These are phyloP conservation scores for Colletotrichum australisinense DNA, from an alignment of 2,329 filamentous ascomycete species.

Conservation along the genomic window DNA sequence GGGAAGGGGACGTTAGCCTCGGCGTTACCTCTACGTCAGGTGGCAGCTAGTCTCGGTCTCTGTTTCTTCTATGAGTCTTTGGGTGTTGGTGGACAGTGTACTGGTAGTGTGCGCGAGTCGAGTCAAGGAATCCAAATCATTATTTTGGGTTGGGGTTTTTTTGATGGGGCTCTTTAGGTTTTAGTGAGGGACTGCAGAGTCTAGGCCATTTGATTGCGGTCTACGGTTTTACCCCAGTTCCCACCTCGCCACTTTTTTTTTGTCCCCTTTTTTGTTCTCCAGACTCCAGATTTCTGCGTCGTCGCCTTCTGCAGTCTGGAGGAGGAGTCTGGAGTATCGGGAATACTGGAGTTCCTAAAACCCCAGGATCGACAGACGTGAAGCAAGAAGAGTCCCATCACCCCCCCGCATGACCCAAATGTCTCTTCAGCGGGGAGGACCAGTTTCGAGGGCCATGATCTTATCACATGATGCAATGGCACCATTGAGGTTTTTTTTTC, in stretches of 20 bases:
- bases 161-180: background rate
- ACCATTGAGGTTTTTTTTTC: background rate
- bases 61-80: background rate
- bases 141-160: background rate
- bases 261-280: background rate
- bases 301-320: too few relatives aligned
- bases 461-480: background rate
- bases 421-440: background rate
- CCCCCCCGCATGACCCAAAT: background rate
- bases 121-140: background rate
- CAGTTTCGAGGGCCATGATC: background rate
- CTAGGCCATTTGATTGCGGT: background rate
- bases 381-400: background rate
- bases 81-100: too few relatives aligned
- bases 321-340: too few relatives aligned
- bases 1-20: background rate
- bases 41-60: background rate
- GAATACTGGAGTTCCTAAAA: background rate
- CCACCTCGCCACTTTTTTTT: background rate
- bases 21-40: slow-evolving; percentile 11
- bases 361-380: background rate
- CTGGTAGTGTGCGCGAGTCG: background rate
- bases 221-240: background rate
- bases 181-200: background rate
- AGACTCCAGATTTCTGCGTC: background rate